These are phyloP conservation scores for Clavulina sp. DNA, from an alignment of 768 basidiomycete species.

Conservation along the genomic window DNA sequence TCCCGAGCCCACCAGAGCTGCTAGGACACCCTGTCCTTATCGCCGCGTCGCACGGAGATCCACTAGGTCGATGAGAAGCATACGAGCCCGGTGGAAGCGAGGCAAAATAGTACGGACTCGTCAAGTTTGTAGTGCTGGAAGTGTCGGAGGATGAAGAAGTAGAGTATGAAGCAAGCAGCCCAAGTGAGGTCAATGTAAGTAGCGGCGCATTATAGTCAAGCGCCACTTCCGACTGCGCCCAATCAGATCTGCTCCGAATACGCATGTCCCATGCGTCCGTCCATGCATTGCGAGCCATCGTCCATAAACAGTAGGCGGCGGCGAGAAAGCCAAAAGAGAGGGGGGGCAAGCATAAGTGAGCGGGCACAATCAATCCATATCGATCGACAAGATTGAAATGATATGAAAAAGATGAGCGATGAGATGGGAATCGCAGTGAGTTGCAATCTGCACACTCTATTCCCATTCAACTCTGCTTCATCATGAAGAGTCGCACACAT, in stretches of 20 bases:
- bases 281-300: no score
- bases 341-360: not conserved
- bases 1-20: no score
- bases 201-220: constrained; percentile 82
- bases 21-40: no score
- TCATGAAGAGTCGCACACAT: not conserved
- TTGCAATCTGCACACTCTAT: no score
- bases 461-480: no score
- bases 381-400: no score
- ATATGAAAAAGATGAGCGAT: no score
- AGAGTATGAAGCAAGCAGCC: constrained; percentile 21
- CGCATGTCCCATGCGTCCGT: no score
- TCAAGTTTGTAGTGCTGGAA: constrained; percentile 64
- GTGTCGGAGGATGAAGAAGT: constrained; percentile 29
- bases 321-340: not conserved
- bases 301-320: no score
- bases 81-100: constrained; percentile 46
- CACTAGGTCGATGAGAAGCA: constrained; percentile 39
- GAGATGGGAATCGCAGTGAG: no score
- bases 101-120: no score
- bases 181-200: no score
- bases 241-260: constrained; percentile 45
- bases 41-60: constrained; percentile 50
- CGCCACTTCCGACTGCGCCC: constrained; percentile 82
- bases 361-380: not conserved